These are phyloP conservation scores for Atkinsonella hypoxylon DNA, from an alignment of 2,329 filamentous ascomycete genomes.

Conservation along the genomic window DNA sequence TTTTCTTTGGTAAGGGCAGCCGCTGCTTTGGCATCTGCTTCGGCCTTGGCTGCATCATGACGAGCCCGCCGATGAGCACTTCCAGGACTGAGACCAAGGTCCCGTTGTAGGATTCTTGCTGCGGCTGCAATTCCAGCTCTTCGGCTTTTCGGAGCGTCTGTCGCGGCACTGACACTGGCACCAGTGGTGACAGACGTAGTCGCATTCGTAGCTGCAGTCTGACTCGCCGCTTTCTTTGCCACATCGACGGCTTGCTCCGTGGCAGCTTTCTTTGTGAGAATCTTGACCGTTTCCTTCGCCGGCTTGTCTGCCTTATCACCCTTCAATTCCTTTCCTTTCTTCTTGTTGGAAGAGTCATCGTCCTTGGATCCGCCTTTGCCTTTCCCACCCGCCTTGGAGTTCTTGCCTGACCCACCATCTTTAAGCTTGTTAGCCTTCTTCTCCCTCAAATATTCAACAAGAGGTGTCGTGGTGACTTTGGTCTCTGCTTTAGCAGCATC, in stretches of 20 bases:
- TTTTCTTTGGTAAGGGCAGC: constrained; percentile 22
- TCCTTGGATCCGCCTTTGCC: constrained; percentile 29
- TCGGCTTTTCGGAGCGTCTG: constrained; percentile 35
- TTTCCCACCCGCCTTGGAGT: constrained; percentile 41
- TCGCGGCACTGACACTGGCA: constrained; percentile 16
- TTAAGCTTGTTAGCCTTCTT: constrained; percentile 71
- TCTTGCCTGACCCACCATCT: constrained; percentile 31
- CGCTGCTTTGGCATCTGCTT: constrained; percentile 30
- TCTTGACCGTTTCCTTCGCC: constrained; percentile 48
- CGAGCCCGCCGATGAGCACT: constrained; percentile 50
- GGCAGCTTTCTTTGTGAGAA: constrained; percentile 47
- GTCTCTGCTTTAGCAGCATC: constrained; percentile 34
- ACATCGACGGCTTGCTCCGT: constrained; percentile 36
- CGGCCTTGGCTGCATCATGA: constrained; percentile 45
- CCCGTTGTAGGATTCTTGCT: constrained; percentile 52
- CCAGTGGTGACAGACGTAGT: constrained; percentile 10
- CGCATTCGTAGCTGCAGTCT: constrained; percentile 20
- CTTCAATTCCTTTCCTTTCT: constrained; percentile 52
- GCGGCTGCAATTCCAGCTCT: constrained; percentile 51
- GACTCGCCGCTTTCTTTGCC: constrained; percentile 29
- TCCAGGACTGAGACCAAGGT: constrained; percentile 52
- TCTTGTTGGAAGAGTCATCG: constrained; percentile 48
- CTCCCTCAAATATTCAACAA: constrained; percentile 82
- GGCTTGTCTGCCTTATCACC: constrained; percentile 39
- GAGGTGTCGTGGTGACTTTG: constrained; percentile 69